Evolutionary conservation across 2,329 filamentous ascomycete species (phyloP).

Genomic region (Penicillium griseofulvum): DNA sequence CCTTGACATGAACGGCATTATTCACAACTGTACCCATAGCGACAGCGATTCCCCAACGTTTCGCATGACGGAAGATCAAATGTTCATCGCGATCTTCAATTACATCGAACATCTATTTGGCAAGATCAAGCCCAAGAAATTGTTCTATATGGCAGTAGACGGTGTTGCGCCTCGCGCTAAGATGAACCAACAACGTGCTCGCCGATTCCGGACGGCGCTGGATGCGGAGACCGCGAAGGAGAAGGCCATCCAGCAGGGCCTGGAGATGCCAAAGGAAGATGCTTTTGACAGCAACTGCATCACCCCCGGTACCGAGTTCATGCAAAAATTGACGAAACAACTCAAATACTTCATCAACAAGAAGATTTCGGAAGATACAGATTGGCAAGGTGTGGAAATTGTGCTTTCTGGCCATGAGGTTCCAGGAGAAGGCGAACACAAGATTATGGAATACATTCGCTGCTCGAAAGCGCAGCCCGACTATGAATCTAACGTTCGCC

Average conservation of each 20-base stretch:
- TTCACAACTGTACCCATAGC: conserved; percentile 98
- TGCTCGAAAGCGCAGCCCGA: conserved; percentile 91
- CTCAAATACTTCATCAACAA: conserved; percentile 99
- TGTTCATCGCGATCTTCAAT: conserved; percentile 99
- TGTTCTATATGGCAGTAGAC: conserved; percentile 99
- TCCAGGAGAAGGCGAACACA: conserved; percentile 96
- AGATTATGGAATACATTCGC: conserved; percentile 99
- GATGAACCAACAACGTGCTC: conserved; percentile 98
- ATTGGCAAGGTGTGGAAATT: conserved; percentile 96
- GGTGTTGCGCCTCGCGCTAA: conserved; percentile 96
- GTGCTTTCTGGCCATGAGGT: conserved; percentile 97
- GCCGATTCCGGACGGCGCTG: conserved; percentile 89
- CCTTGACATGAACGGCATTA: conserved; percentile 91
- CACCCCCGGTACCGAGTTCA: conserved; percentile 92
- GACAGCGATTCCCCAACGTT: conserved; percentile 90
- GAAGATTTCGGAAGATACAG: conserved; percentile 92
- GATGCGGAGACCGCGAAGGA: conserved; percentile 87
- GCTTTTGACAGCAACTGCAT: conserved; percentile 99
- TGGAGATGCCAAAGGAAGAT: conserved; percentile 91
- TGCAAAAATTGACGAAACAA: conserved; percentile 92
- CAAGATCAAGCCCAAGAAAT: conserved; percentile 96
- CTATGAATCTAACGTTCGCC: conserved; percentile 89
- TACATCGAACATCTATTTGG: conserved; percentile 98
- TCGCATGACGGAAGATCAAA: conserved; percentile 93
- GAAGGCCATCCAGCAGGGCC: conserved; percentile 83